Evolutionary conservation across 768 basidiomycete species (phyloP).

Genomic region (Amanita rubescens): DNA sequence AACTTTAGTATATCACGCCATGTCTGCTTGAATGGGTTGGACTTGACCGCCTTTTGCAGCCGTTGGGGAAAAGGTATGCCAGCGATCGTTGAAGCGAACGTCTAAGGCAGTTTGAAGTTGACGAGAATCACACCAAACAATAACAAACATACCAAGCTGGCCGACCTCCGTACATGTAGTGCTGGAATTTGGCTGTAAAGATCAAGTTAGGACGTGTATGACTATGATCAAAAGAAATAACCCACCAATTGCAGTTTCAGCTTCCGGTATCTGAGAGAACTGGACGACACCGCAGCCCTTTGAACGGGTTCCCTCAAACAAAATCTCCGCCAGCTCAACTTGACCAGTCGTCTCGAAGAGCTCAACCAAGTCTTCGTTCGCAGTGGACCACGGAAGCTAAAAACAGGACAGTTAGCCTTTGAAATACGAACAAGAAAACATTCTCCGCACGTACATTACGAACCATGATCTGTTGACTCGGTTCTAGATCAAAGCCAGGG

Average conservation of each 20-base stretch:
- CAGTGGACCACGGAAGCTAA: slow-evolving; percentile 97
- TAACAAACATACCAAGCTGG: slow-evolving; percentile 57
- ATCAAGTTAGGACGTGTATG: not conserved
- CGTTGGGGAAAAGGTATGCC: slow-evolving; percentile 87
- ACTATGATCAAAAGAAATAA: not conserved
- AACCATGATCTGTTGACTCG: slow-evolving; percentile 96
- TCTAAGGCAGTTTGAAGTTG: slow-evolving; percentile 36
- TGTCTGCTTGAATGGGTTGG: slow-evolving; percentile 57
- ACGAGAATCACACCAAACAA: not conserved
- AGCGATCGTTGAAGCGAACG: slow-evolving; percentile 91
- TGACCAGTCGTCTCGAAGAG: slow-evolving; percentile 96
- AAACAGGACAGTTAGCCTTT: slow-evolving; percentile 1
- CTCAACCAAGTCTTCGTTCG: slow-evolving; percentile 97
- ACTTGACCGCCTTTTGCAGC: slow-evolving; percentile 84
- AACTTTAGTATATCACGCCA: slow-evolving; percentile 1
- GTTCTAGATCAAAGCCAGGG: slow-evolving; percentile 57
- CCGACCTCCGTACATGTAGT: slow-evolving; percentile 91
- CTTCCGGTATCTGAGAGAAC: slow-evolving; percentile 80
- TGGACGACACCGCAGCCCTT: slow-evolving; percentile 97
- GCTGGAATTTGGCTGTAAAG: slow-evolving; percentile 78
- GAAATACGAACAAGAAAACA: not conserved
- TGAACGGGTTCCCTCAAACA: slow-evolving; percentile 87
- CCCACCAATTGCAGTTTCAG: slow-evolving; percentile 88
- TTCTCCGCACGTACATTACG: slow-evolving; percentile 71
- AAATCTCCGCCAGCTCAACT: slow-evolving; percentile 90